phyloP scores from a whole-genome alignment of 2,329 filamentous ascomycete genomes.

The Fusarium mundagurra region DNA sequence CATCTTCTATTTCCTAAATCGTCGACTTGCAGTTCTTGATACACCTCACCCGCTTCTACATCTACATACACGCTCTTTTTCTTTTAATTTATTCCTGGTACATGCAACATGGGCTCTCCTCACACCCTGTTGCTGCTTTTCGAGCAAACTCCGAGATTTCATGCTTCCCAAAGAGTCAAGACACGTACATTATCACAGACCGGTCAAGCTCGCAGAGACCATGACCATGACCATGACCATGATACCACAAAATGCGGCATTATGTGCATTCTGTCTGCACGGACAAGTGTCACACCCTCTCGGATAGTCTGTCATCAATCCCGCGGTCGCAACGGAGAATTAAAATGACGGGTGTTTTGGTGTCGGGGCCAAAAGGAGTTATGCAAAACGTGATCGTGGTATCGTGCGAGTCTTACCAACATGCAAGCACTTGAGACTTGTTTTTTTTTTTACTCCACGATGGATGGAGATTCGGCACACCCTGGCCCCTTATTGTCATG shows the following conservation, averaged over 20 bases:
- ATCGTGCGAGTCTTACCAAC: constrained; percentile 21
- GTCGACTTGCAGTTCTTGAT: constrained; percentile 38
- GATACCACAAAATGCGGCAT: constrained; percentile 9
- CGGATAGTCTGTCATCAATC: constrained; percentile 1
- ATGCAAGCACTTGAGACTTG: constrained; percentile 34
- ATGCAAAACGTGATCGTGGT: constrained; percentile 27
- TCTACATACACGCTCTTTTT: background rate
- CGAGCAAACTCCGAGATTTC: constrained; percentile 26
- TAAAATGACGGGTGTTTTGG: background rate
- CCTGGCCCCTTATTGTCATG: constrained; percentile 19
- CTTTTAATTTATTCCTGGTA: background rate
- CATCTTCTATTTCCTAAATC: constrained; percentile 39
- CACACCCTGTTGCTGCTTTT: constrained; percentile 29
- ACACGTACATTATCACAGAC: background rate
- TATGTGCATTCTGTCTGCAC: background rate
- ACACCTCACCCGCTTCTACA: constrained; percentile 38
- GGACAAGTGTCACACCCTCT: constrained; percentile 15
- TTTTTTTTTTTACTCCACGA: constrained; percentile 32
- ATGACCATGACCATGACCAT: background rate
- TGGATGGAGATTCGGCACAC: constrained; percentile 27
- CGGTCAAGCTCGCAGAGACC: constrained; percentile 15
- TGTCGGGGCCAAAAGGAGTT: background rate
- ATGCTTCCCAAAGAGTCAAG: constrained; percentile 21
- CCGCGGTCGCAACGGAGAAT: background rate
- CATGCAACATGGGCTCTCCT: constrained; percentile 5